These are phyloP conservation scores for Acer yangbiense DNA, from an alignment of 345 rosid genomes.

Conservation along the genomic window DNA sequence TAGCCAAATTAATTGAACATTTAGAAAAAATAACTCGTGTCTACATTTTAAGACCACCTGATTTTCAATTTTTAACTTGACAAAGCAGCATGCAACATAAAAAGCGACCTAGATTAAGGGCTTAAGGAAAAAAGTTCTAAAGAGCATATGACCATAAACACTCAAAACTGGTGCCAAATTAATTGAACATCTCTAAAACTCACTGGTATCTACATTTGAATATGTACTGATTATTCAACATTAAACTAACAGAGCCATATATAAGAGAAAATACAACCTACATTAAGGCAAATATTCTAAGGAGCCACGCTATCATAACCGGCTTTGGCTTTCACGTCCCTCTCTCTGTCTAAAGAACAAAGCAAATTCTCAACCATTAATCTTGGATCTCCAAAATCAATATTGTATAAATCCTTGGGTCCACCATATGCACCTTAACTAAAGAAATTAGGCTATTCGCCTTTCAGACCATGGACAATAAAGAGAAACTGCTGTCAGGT, in stretches of 20 bases:
- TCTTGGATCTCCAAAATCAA: neutral
- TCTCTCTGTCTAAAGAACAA: neutral
- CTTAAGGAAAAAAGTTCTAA: no score
- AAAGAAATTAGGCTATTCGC: neutral
- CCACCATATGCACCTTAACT: neutral
- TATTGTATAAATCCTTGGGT: neutral
- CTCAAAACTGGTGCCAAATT: neutral
- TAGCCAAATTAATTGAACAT: no score
- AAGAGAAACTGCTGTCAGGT: neutral
- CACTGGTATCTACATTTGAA: neutral
- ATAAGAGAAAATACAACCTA: neutral
- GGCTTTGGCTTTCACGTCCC: neutral
- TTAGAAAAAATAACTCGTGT: no score
- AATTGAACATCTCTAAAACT: neutral
- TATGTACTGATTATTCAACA: neutral
- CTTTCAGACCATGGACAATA: neutral
- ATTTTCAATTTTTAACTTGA: no score
- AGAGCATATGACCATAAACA: neutral
- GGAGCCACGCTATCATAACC: neutral
- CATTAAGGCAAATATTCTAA: slow-evolving; percentile 1
- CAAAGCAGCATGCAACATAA: no score
- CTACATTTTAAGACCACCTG: no score
- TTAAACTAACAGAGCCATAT: neutral
- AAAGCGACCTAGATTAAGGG: no score
- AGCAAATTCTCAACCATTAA: neutral